Evolutionary conservation across 1,284 basidiomycete genomes (phyloP).

Genomic region (Phaffia rhodozyma): DNA sequence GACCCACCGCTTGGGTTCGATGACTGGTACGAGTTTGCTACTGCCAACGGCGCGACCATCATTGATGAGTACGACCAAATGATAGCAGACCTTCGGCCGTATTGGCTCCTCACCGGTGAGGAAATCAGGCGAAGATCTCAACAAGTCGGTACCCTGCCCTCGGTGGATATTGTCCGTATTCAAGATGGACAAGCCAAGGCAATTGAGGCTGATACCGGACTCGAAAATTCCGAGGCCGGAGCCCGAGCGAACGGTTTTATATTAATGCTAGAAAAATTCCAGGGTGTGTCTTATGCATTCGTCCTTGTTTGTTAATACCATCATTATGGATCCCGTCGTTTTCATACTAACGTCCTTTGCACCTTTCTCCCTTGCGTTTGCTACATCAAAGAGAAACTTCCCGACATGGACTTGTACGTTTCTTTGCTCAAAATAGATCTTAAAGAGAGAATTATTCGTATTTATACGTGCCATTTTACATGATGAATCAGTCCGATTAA

Average conservation of each 20-base stretch:
- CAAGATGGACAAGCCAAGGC: constrained; percentile 51
- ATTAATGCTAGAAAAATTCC: constrained; percentile 60
- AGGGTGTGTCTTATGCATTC: constrained; percentile 38
- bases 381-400: constrained; percentile 44
- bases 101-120: constrained; percentile 56
- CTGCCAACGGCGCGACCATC: constrained; percentile 59
- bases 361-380: constrained; percentile 8
- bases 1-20: constrained; percentile 82
- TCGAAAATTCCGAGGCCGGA: constrained; percentile 54
- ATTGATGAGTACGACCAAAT: constrained; percentile 84
- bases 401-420: constrained; percentile 63
- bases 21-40: constrained; percentile 73
- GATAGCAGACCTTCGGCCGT: constrained; percentile 65
- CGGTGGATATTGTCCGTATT: constrained; percentile 72
- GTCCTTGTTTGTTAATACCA: not conserved
- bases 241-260: constrained; percentile 64
- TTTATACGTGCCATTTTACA: no score
- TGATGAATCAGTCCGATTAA: constrained; percentile 50
- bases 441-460: no score
- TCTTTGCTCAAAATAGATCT: no score
- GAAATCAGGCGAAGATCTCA: constrained; percentile 58
- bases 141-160: constrained; percentile 66
- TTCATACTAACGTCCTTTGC: not conserved
- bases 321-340: not conserved
- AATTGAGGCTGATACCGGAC: constrained; percentile 49